A percentile compares a stretch with the other conserved stretches of the same genome.
phyloP scores from a whole-genome alignment of 2,329 filamentous ascomycete species.

The Colletotrichum lindemuthianum region DNA sequence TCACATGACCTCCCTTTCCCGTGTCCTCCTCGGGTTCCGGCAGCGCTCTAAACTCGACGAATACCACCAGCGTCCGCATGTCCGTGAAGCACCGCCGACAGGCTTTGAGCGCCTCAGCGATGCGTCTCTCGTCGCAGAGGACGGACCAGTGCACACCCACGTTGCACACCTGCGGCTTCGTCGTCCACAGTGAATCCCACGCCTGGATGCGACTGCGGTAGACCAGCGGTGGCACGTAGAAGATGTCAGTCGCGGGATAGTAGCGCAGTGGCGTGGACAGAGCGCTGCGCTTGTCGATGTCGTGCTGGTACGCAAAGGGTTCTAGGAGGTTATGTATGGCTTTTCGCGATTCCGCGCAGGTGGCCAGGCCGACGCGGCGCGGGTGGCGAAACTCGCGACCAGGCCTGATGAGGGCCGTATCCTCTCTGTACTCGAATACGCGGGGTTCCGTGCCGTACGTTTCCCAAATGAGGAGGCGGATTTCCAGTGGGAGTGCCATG shows the following conservation, averaged over 20 bases:
- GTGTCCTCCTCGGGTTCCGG: constrained; percentile 24
- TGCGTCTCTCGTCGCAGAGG: constrained; percentile 27
- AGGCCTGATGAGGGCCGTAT: constrained; percentile 23
- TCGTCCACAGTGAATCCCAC: constrained; percentile 31
- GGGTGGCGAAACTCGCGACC: constrained; percentile 24
- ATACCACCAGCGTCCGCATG: constrained; percentile 12
- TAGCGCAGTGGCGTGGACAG: neutral
- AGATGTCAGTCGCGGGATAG: constrained; percentile 11
- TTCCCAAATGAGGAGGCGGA: constrained; percentile 32
- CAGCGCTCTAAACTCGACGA: constrained; percentile 27
- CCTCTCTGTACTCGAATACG: constrained; percentile 27
- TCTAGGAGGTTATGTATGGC: constrained; percentile 11
- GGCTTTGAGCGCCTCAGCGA: constrained; percentile 18
- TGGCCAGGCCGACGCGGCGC: constrained; percentile 16
- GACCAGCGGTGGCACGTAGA: constrained; percentile 30
- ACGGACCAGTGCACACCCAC: constrained; percentile 31
- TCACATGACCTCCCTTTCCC: constrained; percentile 3
- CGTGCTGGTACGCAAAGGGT: constrained; percentile 20
- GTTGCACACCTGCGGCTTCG: constrained; percentile 24
- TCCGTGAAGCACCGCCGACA: constrained; percentile 19
- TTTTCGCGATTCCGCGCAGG: constrained; percentile 20
- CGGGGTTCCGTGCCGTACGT: constrained; percentile 7
- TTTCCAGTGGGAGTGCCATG: constrained; percentile 24
- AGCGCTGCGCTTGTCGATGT: constrained; percentile 19
- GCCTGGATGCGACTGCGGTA: constrained; percentile 29